Base-by-base conservation (phyloP, 192 early-diverging fungal species). In the Helicostylum pulchrum region DNA sequence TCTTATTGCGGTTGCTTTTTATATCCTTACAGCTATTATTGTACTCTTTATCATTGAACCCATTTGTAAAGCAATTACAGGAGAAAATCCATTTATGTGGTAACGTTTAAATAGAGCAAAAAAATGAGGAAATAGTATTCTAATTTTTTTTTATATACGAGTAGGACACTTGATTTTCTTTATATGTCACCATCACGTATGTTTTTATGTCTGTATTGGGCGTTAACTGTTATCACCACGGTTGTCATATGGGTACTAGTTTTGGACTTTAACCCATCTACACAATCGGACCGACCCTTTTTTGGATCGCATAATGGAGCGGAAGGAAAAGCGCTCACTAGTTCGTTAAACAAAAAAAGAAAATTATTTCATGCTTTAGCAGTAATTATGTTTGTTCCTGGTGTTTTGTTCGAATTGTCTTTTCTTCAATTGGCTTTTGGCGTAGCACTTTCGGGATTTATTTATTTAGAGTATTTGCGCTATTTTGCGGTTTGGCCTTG, bases 291-390 rank as follows among this genome's bases (percentile, higher is more conserved):
- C 0, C 43, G 48, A 7, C 51, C 39, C 19, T n/a, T 60, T 7
- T 57, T 57, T 53, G 34, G 45, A 14, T 42, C 42, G 5, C 9
- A 45, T 14, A 44, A 26, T 23, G 50, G 19, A n/a, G 57, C 15
- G 11, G 58, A 68, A 39, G 26, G 31, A 21, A 62, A 52, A 47
- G 32, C 36, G 12, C 23, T 73, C n/a, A 76, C 74, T n/a, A 70
- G 68, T 44, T 68, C 81, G 50, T 70, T 91, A 43, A 91, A 93
- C 71, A 77, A 86, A 19, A 78, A 85, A 47, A 85, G 95, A 73
- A 98, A 98, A 72, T 83, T 88, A 50, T 96, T 88, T 67, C 95
- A 98, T 76, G 77, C 81, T 4, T 66, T 95, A 17, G 92, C 92
- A 0, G 85, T 92, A 7, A 53, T 88, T 52, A 89, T 95, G 88